These are phyloP conservation scores for Cladosporium cucumerinum DNA, from an alignment of 2,329 filamentous ascomycete genomes.

Conservation along the genomic window DNA sequence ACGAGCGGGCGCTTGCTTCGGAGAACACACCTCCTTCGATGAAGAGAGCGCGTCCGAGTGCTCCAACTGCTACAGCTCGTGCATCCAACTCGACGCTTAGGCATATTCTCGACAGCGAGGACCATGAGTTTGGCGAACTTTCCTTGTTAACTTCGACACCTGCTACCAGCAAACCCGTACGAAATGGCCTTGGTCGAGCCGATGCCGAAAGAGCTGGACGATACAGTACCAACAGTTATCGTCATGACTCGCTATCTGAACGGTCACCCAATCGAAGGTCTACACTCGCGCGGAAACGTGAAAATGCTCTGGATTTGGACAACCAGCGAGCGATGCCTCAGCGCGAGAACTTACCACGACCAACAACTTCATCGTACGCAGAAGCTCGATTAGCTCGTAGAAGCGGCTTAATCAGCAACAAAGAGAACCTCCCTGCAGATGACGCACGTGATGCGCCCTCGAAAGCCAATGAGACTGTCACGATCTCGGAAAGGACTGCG, in stretches of 20 bases:
- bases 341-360: slow-evolving; percentile 7
- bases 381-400: slow-evolving; percentile 16
- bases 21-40: slow-evolving; percentile 43
- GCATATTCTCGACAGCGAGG: slow-evolving; percentile 30
- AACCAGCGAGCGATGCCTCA: background rate
- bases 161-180: slow-evolving; percentile 34
- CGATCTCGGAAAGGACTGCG: slow-evolving; percentile 30
- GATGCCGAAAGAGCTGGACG: slow-evolving; percentile 37
- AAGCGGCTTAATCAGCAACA: slow-evolving; percentile 28
- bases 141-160: slow-evolving; percentile 50
- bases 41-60: slow-evolving; percentile 21
- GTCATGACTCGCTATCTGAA: slow-evolving; percentile 2
- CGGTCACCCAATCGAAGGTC: slow-evolving; percentile 4
- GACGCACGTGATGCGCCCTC: slow-evolving; percentile 24
- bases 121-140: slow-evolving; percentile 44
- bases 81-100: slow-evolving; percentile 29
- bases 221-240: slow-evolving; percentile 32
- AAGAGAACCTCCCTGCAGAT: slow-evolving; percentile 29
- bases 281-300: slow-evolving; percentile 13
- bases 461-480: slow-evolving; percentile 35
- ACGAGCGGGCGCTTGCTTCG: slow-evolving; percentile 40
- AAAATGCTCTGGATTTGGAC: slow-evolving; percentile 17
- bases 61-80: slow-evolving; percentile 25
- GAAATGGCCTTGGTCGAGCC: slow-evolving; percentile 31
- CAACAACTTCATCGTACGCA: background rate